Evolutionary conservation across 345 rosid genomes (phyloP).

Genomic region (Ricinus communis): DNA sequence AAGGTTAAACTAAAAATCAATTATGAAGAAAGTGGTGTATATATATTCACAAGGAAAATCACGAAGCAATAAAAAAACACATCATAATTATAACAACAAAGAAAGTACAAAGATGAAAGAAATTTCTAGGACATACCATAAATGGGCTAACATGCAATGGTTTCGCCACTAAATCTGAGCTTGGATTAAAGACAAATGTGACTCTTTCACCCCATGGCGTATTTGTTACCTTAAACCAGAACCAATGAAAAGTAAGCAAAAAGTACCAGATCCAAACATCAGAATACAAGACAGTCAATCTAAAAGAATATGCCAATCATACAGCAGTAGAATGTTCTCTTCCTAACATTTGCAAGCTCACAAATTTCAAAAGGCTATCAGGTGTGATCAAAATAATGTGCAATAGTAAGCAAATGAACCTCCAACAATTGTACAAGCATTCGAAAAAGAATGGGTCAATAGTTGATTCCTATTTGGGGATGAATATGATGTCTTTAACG

Average conservation of each 20-base stretch:
- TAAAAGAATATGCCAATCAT: not conserved
- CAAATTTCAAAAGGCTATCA: too few relatives aligned
- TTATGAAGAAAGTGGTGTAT: too few relatives aligned
- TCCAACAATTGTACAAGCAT: not conserved
- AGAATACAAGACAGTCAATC: not conserved
- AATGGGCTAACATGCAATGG: slow-evolving; percentile 95
- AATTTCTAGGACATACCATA: slow-evolving; percentile 53
- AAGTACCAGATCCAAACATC: not conserved
- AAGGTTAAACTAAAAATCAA: too few relatives aligned
- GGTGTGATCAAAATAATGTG: too few relatives aligned
- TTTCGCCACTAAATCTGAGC: slow-evolving; percentile 81
- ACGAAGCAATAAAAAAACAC: not conserved
- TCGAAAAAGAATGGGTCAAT: too few relatives aligned
- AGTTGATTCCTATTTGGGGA: too few relatives aligned
- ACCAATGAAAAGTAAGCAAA: slow-evolving; percentile 10
- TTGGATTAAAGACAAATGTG: slow-evolving; percentile 68
- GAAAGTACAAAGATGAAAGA: not conserved
- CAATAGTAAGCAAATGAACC: not conserved
- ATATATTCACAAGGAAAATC: not conserved
- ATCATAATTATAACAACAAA: not conserved
- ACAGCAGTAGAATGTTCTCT: too few relatives aligned
- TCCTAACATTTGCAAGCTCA: too few relatives aligned
- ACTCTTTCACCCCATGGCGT: slow-evolving; percentile 97
- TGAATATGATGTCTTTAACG: not conserved
- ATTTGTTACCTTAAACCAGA: slow-evolving; percentile 70